Base-by-base conservation (phyloP, 2,329 filamentous ascomycete genomes). In the Whalleya microplaca region DNA sequence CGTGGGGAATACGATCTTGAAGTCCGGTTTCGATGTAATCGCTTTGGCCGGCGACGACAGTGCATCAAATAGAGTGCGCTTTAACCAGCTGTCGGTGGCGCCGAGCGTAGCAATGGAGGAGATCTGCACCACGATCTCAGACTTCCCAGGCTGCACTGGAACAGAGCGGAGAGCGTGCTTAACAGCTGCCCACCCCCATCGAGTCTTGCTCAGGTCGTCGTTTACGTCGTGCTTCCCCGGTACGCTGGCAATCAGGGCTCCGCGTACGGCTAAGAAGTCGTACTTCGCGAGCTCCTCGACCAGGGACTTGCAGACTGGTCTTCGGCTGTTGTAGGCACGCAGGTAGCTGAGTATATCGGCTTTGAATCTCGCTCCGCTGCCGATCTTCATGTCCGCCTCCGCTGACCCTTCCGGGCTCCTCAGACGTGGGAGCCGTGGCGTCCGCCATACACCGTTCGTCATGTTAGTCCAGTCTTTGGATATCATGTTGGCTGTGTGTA, bases 401-500 rank as follows among this genome's bases (percentile, higher is more conserved):
- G 56, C 21, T 6, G 48, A 32, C 8, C 47, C 16, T 16, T 53
- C 18, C 23, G 55, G 32, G 16, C 23, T n/a, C 51, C 42, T 58
- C 2, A 76, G 47, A 1, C 83, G 72, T 0, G 89, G 86, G 1
- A 96, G 82, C 1, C 84, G 69, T 0, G 91, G 91, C 0, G 91
- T 94, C 48, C 76, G 79, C 92, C 92, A 96, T 4, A 90, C 83
- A 1, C 85, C 91, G 71, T 96, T 92, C 0, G 87, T 90, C 89
- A 96, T 90, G 64, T 95, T 95, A 1, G 80, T 83, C 92, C 92
- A 96, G 71, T 96, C 92, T 53, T 87, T 86, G 3, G 81, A 69
- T n/a, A 96, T 94, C 88, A 96, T 92, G 65, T 96, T 96, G 18
- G 92, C 91, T 0, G 92, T 96, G 65, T 96, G 91, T 27, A 96